A percentile compares a stretch with the other conserved stretches of the same genome.
Evolutionary conservation across 352 stramenopile species (phyloP).

Genomic region (Phytophthora sansomeana): DNA sequence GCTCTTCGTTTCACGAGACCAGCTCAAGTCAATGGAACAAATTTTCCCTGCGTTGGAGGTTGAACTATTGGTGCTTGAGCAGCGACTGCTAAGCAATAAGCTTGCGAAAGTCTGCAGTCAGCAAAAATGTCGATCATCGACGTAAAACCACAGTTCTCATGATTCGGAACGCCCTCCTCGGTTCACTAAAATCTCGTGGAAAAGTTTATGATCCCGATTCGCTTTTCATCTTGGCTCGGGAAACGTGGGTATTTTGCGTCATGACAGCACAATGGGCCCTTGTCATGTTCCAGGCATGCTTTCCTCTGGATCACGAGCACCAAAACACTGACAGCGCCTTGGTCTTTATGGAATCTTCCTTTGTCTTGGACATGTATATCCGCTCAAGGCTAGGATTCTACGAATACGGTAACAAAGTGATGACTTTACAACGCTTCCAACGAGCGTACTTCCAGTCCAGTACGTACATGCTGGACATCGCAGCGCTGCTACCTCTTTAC

Average conservation of each 20-base stretch:
- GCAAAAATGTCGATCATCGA: slow-evolving; percentile 14
- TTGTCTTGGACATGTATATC: slow-evolving; percentile 63
- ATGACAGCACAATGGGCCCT: slow-evolving; percentile 61
- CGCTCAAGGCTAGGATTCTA: slow-evolving; percentile 60
- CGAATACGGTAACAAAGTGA: slow-evolving; percentile 76
- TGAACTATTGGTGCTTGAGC: slow-evolving; percentile 52
- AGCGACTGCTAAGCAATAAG: slow-evolving; percentile 50
- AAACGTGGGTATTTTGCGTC: slow-evolving; percentile 60
- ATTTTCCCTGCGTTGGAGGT: slow-evolving; percentile 57
- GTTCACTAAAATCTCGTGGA: slow-evolving; percentile 12
- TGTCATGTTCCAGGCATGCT: slow-evolving; percentile 62
- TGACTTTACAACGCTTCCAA: slow-evolving; percentile 41
- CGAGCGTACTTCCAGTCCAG: slow-evolving; percentile 49
- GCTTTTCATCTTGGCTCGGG: slow-evolving; percentile 51
- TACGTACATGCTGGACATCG: slow-evolving; percentile 50
- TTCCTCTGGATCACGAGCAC: slow-evolving; percentile 12
- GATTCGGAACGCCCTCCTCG: slow-evolving; percentile 27
- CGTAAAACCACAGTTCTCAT: slow-evolving; percentile 26
- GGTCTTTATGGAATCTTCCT: slow-evolving; percentile 46
- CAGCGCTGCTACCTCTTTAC: slow-evolving; percentile 56
- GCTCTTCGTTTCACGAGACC: slow-evolving; percentile 54
- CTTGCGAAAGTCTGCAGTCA: slow-evolving; percentile 38
- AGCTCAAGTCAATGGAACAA: slow-evolving; percentile 50
- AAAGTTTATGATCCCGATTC: slow-evolving; percentile 54
- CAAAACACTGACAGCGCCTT: slow-evolving; percentile 27